Evolutionary conservation across 2,329 filamentous ascomycete genomes (phyloP).

Genomic region (Botrytis byssoidea): DNA sequence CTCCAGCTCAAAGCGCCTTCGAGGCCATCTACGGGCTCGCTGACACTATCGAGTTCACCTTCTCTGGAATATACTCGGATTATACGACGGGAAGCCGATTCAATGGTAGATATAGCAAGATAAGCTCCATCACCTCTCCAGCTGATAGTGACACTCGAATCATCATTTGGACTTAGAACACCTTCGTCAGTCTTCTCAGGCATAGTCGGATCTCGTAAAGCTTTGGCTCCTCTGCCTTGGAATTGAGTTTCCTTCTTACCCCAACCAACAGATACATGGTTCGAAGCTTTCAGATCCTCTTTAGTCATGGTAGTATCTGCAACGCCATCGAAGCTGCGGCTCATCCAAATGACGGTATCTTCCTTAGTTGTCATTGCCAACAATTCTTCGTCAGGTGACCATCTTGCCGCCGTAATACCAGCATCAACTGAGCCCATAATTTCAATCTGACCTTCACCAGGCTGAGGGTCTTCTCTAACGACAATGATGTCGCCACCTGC

Average conservation of each 20-base stretch:
- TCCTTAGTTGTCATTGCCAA: slow-evolving; percentile 78
- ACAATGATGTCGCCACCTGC: slow-evolving; percentile 89
- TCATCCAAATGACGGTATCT: slow-evolving; percentile 86
- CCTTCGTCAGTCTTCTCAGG: slow-evolving; percentile 90
- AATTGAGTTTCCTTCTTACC: slow-evolving; percentile 98
- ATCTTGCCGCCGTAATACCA: slow-evolving; percentile 83
- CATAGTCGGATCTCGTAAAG: slow-evolving; percentile 88
- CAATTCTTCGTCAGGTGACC: slow-evolving; percentile 94
- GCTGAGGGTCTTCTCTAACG: slow-evolving; percentile 68
- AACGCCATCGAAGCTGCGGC: slow-evolving; percentile 81
- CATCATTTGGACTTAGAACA: slow-evolving; percentile 69
- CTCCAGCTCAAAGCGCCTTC: slow-evolving; percentile 87
- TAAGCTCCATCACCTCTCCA: slow-evolving; percentile 95
- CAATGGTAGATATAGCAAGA: slow-evolving; percentile 80
- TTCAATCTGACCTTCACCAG: slow-evolving; percentile 77
- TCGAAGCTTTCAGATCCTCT: slow-evolving; percentile 82
- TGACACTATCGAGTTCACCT: slow-evolving; percentile 86
- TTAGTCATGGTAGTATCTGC: slow-evolving; percentile 68
- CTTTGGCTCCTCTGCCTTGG: slow-evolving; percentile 83
- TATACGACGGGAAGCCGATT: slow-evolving; percentile 67
- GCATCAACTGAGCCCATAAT: slow-evolving; percentile 93
- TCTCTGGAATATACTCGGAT: slow-evolving; percentile 90
- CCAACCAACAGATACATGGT: slow-evolving; percentile 96
- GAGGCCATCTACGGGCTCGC: slow-evolving; percentile 91
- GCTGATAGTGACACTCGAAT: slow-evolving; percentile 69